Evolutionary conservation across 495 filamentous ascomycete genomes (phyloP), one percentile per base, ranked within the genome.

Genomic region (Glarea lozoyensis): DNA sequence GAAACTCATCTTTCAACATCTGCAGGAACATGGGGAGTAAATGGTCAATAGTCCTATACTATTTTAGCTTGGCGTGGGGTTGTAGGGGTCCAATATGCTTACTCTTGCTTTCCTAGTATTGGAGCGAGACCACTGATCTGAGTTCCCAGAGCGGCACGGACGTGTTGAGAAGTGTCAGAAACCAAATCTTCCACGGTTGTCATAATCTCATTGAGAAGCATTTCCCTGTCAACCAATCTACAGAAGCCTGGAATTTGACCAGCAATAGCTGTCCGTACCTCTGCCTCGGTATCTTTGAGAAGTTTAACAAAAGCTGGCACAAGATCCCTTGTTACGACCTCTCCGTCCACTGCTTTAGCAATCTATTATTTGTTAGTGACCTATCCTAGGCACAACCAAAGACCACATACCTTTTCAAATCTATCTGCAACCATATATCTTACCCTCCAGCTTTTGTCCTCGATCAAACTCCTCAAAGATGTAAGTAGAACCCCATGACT

Each of bases 1-100:
- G 92, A 64, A 95, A 97, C 55, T 98, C 92, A 60, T 98, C 92
- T 68, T 98, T 98, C 37, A 98, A 80, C 92, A 98, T 98, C 59
- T 93, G 86, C 27, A 97, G 73, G 66, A 98, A 98, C 93, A 98
- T 98, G 27, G 92, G 92, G 30, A 98, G 78, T 46, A 98, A 84
- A 55, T 97, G 92, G 43, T 88, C 77, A 48, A 94, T 97, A 27
- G 92, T 98, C 61, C 58, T 49, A 52, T 42, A 33, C 9, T 38
- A 29, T 30, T 57, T 41, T 53, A 47, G 50, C 18, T 55, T 45
- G 12, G 30, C 4, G 22, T 16, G 16, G 21, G n/a, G 34, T 23
- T 11, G 17, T 4, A 3, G 44, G 36, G 37, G 25, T 7, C 17
- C 23, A 25, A 11, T 30, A 39, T 17, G 69, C 85, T 60, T 70